Base-by-base conservation (phyloP, 2,329 filamentous ascomycete genomes). In the Colletotrichum lindemuthianum region DNA sequence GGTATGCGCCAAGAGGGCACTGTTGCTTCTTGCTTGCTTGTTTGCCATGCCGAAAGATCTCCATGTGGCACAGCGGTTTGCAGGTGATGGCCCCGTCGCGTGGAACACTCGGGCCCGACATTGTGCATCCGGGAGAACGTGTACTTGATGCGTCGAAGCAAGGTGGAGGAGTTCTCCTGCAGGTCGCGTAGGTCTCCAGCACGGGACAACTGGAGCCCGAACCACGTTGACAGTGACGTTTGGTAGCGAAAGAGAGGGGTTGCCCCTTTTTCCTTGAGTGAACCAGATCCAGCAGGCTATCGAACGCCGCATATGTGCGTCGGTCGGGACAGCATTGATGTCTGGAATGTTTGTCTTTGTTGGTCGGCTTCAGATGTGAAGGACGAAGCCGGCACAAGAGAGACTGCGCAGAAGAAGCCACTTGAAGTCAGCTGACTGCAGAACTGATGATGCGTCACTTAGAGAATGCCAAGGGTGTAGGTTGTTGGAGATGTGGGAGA, bases 11-110 rank as follows among this genome's bases (percentile, higher is more conserved):
- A n/a, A n/a, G n/a, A n/a, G n/a, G n/a, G n/a, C n/a, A n/a, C n/a
- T n/a, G n/a, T n/a, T 55, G 52, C 32, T 45, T 34, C 52, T 39
- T 55, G 41, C 13, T 50, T 58, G 43, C 37, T 49, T 50, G 44
- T 54, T 55, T 44, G 43, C 43, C 52, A 44, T 34, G 34, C 44
- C 44, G 44, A 34, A 16, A 39, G 49, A 60, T 54, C 16, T 54
- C 56, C 49, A 45, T 64, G 50, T 44, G 57, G 60, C 56, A 41
- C 33, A 56, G 39, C 49, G 45, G 60, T 50, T 60, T 55, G 57
- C 60, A 64, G 60, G 47, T 64, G 32, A 44, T 24, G 50, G 54
- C 60, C 50, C 47, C 39, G 37, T 13, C 43, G 39, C 36, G 8
- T 53, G 49, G 49, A 36, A 44, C 54, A 45, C 48, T 48, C 60